phyloP scores from a whole-genome alignment of 371 early-diverging fungal species.

The Paraphysoderma sedebokerense region DNA sequence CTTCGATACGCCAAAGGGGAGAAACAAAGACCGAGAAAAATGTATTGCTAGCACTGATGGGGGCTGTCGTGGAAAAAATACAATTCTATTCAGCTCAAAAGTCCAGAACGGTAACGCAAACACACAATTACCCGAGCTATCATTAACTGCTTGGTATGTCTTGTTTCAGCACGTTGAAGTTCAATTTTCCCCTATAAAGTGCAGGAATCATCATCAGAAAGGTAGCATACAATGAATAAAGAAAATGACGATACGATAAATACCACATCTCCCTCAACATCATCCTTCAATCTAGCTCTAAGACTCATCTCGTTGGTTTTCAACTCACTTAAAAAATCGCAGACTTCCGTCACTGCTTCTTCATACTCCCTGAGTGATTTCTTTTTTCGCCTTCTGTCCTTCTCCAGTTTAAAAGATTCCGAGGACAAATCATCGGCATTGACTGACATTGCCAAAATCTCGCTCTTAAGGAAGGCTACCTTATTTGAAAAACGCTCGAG shows the following conservation, averaged over 20 bases:
- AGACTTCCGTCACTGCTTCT: too few relatives aligned
- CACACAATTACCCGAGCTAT: slow-evolving; percentile 18
- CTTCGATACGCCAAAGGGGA: slow-evolving; percentile 48
- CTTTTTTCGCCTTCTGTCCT: too few relatives aligned
- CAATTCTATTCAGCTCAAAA: not conserved
- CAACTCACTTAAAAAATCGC: too few relatives aligned
- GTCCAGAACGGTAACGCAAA: not conserved
- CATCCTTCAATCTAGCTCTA: slow-evolving; percentile 10
- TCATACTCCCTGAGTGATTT: too few relatives aligned
- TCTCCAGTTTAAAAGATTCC: too few relatives aligned
- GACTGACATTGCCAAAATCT: too few relatives aligned
- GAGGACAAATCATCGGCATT: too few relatives aligned
- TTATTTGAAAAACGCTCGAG: too few relatives aligned
- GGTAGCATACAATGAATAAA: not conserved
- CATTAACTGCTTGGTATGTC: slow-evolving; percentile 38
- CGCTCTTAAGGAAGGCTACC: too few relatives aligned
- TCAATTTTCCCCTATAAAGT: too few relatives aligned
- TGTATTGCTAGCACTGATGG: slow-evolving; percentile 54
- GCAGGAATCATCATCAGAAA: too few relatives aligned
- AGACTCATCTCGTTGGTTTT: too few relatives aligned
- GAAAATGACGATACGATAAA: not conserved
- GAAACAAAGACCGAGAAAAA: slow-evolving; percentile 52
- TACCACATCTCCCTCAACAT: slow-evolving; percentile 10
- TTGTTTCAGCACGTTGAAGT: slow-evolving; percentile 16
- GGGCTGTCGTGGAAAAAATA: slow-evolving; percentile 11